phyloP scores from a whole-genome alignment of 2,329 filamentous ascomycete species.

The Colletotrichum sp. region DNA sequence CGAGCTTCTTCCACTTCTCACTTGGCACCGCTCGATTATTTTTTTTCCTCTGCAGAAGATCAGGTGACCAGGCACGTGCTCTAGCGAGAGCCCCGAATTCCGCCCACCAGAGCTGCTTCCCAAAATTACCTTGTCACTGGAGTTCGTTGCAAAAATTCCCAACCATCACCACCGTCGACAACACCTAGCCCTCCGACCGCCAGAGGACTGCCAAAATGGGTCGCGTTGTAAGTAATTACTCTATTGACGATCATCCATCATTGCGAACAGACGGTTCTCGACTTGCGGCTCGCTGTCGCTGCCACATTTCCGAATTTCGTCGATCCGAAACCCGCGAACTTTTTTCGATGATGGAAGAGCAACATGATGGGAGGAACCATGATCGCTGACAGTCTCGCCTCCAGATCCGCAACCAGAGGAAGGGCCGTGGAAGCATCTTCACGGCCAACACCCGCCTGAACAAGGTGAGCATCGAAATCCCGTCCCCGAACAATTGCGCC shows the following conservation, averaged over 20 bases:
- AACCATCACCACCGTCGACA: constrained; percentile 22
- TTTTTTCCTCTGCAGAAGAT: background rate
- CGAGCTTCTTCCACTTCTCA: background rate
- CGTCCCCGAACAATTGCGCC: background rate
- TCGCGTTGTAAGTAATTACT: constrained; percentile 50
- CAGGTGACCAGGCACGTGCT: constrained; percentile 9
- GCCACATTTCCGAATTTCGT: background rate
- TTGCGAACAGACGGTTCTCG: background rate
- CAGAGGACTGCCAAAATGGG: constrained; percentile 48
- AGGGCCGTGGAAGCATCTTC: constrained; percentile 65
- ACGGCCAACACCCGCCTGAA: constrained; percentile 87
- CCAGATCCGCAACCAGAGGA: constrained; percentile 69
- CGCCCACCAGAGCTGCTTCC: background rate
- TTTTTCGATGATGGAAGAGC: background rate
- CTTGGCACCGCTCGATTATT: background rate
- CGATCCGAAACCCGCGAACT: constrained; percentile 9
- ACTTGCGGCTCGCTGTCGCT: background rate
- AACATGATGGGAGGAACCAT: background rate
- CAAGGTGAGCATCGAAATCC: constrained; percentile 78
- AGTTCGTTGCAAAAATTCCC: background rate
- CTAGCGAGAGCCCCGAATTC: constrained; percentile 5
- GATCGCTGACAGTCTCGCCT: constrained; percentile 20
- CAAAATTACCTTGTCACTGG: constrained; percentile 2
- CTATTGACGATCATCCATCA: constrained; percentile 8
- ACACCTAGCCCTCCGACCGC: constrained; percentile 23